A percentile compares a stretch with the other conserved stretches of the same genome.
These are phyloP conservation scores for Torulaspora indica DNA, from an alignment of 805 yeast species.

Conservation along the genomic window DNA sequence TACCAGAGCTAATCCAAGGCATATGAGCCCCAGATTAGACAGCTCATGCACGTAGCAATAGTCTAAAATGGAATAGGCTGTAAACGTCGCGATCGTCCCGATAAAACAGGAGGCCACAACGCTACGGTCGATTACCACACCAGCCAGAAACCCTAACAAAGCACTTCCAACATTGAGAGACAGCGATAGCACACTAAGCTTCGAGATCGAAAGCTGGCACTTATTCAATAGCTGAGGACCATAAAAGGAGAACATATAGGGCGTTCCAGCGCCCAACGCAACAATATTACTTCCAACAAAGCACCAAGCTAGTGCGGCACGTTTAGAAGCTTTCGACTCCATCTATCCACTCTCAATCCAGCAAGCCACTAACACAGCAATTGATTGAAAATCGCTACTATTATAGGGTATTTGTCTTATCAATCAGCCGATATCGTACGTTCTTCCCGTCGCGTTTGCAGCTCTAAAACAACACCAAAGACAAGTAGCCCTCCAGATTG, in stretches of 20 bases:
- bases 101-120: constrained; percentile 48
- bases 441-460: neutral
- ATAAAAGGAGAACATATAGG: constrained; percentile 68
- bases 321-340: constrained; percentile 12
- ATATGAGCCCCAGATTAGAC: constrained; percentile 41
- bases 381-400: too few species aligned
- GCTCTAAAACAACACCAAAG: neutral
- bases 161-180: constrained; percentile 62
- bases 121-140: constrained; percentile 55
- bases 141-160: constrained; percentile 67
- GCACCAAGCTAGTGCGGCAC: constrained; percentile 19
- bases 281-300: constrained; percentile 41
- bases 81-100: constrained; percentile 52
- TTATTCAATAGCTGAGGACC: constrained; percentile 63
- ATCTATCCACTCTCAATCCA: too few species aligned
- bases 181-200: constrained; percentile 61
- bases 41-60: constrained; percentile 42
- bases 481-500: neutral
- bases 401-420: neutral
- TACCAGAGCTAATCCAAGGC: constrained; percentile 47
- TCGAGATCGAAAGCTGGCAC: constrained; percentile 53
- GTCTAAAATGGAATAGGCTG: constrained; percentile 51
- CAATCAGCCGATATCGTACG: neutral
- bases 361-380: too few species aligned
- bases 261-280: constrained; percentile 68